These are phyloP conservation scores for Mariannaea sp. DNA, from an alignment of 2,329 filamentous ascomycete species.

Conservation along the genomic window DNA sequence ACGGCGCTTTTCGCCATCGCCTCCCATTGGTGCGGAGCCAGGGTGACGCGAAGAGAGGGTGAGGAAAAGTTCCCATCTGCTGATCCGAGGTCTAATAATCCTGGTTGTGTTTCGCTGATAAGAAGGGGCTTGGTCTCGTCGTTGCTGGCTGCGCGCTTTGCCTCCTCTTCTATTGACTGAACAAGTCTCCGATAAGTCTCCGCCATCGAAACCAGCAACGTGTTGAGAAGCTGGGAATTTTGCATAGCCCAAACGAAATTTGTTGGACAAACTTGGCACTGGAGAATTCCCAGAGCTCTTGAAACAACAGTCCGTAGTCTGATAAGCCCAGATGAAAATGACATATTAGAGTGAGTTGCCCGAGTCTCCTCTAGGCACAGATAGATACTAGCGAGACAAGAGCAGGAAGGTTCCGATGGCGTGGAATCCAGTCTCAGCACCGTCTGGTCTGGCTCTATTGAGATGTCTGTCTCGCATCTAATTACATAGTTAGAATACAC, in stretches of 20 bases:
- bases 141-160: conserved; percentile 21
- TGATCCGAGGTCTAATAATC: background rate
- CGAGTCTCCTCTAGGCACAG: conserved; percentile 34
- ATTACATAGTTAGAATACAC: conserved; percentile 14
- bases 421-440: conserved; percentile 15
- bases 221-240: conserved; percentile 35
- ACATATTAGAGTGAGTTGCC: conserved; percentile 20
- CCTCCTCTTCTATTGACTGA: conserved; percentile 29
- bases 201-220: conserved; percentile 31
- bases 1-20: conserved; percentile 27
- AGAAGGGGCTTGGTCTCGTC: conserved; percentile 24
- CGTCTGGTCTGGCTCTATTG: conserved; percentile 9
- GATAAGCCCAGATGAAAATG: conserved; percentile 26
- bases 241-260: conserved; percentile 38
- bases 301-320: conserved; percentile 26
- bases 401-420: conserved; percentile 24
- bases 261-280: conserved; percentile 31
- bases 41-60: conserved; percentile 16
- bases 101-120: conserved; percentile 17
- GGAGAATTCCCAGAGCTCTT: conserved; percentile 23
- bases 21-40: conserved; percentile 29
- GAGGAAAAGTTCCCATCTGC: background rate
- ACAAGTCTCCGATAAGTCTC: conserved; percentile 34
- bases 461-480: conserved; percentile 28
- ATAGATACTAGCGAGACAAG: conserved; percentile 34